Evolutionary conservation across 2,329 filamentous ascomycete genomes (phyloP), one percentile per base, ranked within the genome.

Genomic region (Fusarium camptoceras): DNA sequence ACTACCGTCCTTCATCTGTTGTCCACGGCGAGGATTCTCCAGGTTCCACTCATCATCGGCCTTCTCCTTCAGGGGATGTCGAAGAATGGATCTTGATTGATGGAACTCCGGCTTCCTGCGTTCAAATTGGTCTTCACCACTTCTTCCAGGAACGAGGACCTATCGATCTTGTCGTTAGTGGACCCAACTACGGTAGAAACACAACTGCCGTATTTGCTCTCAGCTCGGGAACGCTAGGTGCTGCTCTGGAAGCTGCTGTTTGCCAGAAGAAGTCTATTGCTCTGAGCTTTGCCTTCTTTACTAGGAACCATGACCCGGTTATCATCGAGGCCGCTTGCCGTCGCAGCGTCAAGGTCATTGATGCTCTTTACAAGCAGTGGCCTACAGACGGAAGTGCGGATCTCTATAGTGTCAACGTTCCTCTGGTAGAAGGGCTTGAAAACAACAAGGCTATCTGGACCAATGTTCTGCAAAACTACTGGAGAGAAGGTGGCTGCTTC

Each of bases 331-430:
- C 89, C 50, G 94, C 94, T 5, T 93, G 90, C 39, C 83, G 87
- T 46, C 90, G 95, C 73, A 89, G 90, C 25, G 90, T 96, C 25
- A 87, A 86, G 68, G 85, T 98, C 25, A 91, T 97, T 68, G 92
- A 97, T 78, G 88, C 93, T 66, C 84, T 99, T 9, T 90, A 87
- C 73, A 84, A 86, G 50, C 91, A 94, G 76, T 97, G 93, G 92
- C 88, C 84, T 0, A 81, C 83, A 34, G 90, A 89, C 54, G 80
- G 83, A 31, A 86, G 86, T 64, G 90, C 93, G 8, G 93, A 97
- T 76, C 82, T 98, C n/a, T 98, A 97, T 80, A 92, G 88, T 49
- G 90, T 98, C 73, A 98, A 98, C 77, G 91, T 98, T 11, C 95
- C 96, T 22, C 83, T 98, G 14, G 86, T 96, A 16, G 90, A 92